Base-by-base conservation (phyloP, 495 filamentous ascomycete species). In the Xylaria telfairii region DNA sequence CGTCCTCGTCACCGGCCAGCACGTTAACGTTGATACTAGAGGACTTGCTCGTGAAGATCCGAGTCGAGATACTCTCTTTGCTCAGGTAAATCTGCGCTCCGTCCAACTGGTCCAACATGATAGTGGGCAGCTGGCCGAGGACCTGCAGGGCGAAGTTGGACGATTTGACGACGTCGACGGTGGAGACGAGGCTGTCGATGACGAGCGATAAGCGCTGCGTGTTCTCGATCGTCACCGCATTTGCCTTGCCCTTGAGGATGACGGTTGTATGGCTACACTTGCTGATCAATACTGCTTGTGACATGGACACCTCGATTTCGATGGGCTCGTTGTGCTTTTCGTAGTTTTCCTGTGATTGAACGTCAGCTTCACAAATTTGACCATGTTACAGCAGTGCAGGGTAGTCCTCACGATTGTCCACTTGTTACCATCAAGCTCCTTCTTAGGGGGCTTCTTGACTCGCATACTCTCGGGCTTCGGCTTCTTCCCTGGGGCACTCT, bases 391-490 rank as follows among this genome's bases (percentile, higher is more conserved):
- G 49, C 7, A 12, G 15, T 13, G 8, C 9, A 28, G 30, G 21
- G 4, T 47, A 28, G 81, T 65, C 1, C 76, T 73, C 82, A 92
- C 90, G 74, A 99, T 87, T 65, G 92, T 86, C 96, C 96, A 99
- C 81, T 98, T 98, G 80, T 92, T 97, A 70, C 95, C 94, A 71
- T 97, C 94, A 9, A 98, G 87, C 72, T 95, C 93, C 85, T 94
- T 97, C 81, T 91, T 93, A 10, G 93, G 88, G 42, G 93, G 94
- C 85, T 95, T 97, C 85, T 97, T 97, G 17, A 90, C 87, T 28
- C 94, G 93, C 92, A 99, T 93, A 80, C 87, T 93, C 79, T 97
- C 92, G 17, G 96, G 96, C 84, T 99, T 99, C 32, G 94, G 94
- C 83, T 96, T 97, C 83, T 92, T 93, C 73, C 88, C 91, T 10